phyloP scores from a whole-genome alignment of 2,329 filamentous ascomycete species.

The Colletotrichum eleusines region DNA sequence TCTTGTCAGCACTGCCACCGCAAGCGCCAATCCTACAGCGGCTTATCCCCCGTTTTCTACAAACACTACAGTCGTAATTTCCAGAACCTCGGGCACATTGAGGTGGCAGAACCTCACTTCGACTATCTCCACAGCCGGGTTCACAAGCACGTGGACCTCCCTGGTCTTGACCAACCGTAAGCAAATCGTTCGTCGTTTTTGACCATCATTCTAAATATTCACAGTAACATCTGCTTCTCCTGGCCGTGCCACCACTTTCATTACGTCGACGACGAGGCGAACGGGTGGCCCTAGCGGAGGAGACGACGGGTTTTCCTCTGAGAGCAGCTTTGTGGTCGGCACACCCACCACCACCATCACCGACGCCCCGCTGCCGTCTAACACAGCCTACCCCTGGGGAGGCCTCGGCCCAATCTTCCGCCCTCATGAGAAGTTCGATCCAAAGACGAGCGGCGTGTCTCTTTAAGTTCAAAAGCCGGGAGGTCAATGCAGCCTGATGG shows the following conservation, averaged over 20 bases:
- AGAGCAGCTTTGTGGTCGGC: not conserved
- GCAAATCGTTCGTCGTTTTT: not conserved
- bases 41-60: slow-evolving; percentile 5
- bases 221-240: slow-evolving; percentile 12
- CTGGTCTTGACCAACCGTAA: slow-evolving; percentile 2
- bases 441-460: slow-evolving; percentile 13
- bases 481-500: not conserved
- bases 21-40: slow-evolving; percentile 13
- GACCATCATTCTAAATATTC: not conserved
- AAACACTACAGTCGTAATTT: not conserved
- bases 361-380: slow-evolving; percentile 45
- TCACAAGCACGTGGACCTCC: slow-evolving; percentile 16
- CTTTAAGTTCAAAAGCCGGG: not conserved
- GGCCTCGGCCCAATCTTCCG: slow-evolving; percentile 52
- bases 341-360: slow-evolving; percentile 33
- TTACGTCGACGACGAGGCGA: slow-evolving; percentile 33
- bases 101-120: slow-evolving; percentile 33
- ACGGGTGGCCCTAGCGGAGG: not conserved
- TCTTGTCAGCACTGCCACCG: slow-evolving; percentile 13
- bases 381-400: slow-evolving; percentile 54
- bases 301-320: not conserved
- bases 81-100: slow-evolving; percentile 10
- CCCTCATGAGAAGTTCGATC: slow-evolving; percentile 49
- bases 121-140: not conserved
- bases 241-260: slow-evolving; percentile 21